phyloP scores from a whole-genome alignment of 1,284 basidiomycete species.

The Leccinum fallax region DNA sequence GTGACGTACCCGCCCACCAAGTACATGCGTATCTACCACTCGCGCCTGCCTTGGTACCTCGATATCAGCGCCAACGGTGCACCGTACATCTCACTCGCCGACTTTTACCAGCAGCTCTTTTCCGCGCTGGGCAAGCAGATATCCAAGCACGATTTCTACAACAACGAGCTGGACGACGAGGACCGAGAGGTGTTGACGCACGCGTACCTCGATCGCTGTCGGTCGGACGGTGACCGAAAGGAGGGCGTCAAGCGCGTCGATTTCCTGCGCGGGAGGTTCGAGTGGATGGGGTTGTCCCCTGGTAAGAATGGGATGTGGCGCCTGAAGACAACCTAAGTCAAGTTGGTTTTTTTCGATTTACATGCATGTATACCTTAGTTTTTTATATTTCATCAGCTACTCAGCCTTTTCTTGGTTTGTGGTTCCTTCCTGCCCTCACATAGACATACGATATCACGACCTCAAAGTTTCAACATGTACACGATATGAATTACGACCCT shows the following conservation, averaged over 20 bases:
- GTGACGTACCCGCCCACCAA: slow-evolving; percentile 48
- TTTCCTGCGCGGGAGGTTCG: slow-evolving; percentile 31
- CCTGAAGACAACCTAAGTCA: slow-evolving; percentile 21
- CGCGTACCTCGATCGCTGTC: slow-evolving; percentile 42
- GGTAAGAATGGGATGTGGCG: slow-evolving; percentile 41
- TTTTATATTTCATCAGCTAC: not conserved
- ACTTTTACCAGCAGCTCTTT: slow-evolving; percentile 48
- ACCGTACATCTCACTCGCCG: slow-evolving; percentile 56
- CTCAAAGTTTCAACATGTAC: slow-evolving; percentile 2
- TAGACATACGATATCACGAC: not conserved
- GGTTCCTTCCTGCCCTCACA: not conserved
- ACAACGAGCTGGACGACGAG: slow-evolving; percentile 39
- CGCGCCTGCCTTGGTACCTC: slow-evolving; percentile 59
- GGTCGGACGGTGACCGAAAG: slow-evolving; percentile 15
- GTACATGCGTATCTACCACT: slow-evolving; percentile 52
- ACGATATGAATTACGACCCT: slow-evolving; percentile 3
- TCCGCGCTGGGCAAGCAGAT: slow-evolving; percentile 34
- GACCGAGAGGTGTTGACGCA: slow-evolving; percentile 37
- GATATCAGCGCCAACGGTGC: slow-evolving; percentile 45
- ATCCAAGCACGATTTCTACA: slow-evolving; percentile 40
- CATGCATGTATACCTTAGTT: not conserved
- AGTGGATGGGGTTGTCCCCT: slow-evolving; percentile 28
- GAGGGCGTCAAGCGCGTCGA: slow-evolving; percentile 35
- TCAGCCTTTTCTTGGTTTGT: not conserved
- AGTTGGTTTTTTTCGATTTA: not conserved